Conservation (phyloP, 2,329 filamentous ascomycete species). For the Pyrenophora tritici-repentis region DNA sequence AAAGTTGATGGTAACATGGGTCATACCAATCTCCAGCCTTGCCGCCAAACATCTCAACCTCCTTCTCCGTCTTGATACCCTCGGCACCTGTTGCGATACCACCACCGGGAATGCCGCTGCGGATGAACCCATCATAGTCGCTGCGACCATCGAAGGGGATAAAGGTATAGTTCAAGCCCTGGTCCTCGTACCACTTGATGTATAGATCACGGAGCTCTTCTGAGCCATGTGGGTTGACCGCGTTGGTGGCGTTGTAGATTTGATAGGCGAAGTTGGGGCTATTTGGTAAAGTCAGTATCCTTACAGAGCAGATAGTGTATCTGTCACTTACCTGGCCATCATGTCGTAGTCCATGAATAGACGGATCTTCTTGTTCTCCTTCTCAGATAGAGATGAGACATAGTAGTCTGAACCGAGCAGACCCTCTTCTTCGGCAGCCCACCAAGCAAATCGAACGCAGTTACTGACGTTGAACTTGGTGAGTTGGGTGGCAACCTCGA, state of each 20-base stretch:
- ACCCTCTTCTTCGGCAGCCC: slow-evolving; percentile 49
- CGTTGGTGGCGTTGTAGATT: slow-evolving; percentile 49
- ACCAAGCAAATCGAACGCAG: slow-evolving; percentile 49
- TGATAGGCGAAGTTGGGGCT: slow-evolving; percentile 48
- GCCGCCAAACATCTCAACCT: slow-evolving; percentile 46
- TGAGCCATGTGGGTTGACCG: slow-evolving; percentile 43
- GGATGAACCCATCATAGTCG: slow-evolving; percentile 51
- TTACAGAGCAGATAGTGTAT: not conserved
- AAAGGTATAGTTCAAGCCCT: slow-evolving; percentile 46
- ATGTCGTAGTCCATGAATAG: slow-evolving; percentile 54
- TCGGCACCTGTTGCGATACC: slow-evolving; percentile 51
- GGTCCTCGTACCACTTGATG: slow-evolving; percentile 45
- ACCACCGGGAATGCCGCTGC: slow-evolving; percentile 48
- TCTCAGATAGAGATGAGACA: slow-evolving; percentile 38
- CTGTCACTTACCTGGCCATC: slow-evolving; percentile 36
- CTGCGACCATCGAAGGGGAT: slow-evolving; percentile 49
- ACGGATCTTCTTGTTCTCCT: slow-evolving; percentile 48
- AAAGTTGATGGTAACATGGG: slow-evolving; percentile 48
- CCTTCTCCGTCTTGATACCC: slow-evolving; percentile 48
- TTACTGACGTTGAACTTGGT: slow-evolving; percentile 48
- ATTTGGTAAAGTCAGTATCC: not conserved
- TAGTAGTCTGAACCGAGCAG: slow-evolving; percentile 50
- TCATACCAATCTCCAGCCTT: slow-evolving; percentile 48
- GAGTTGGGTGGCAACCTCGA: slow-evolving; percentile 48
- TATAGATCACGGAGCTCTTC: slow-evolving; percentile 47